These are phyloP conservation scores for Suillus bovinus DNA, from an alignment of 768 basidiomycete species.

Conservation along the genomic window DNA sequence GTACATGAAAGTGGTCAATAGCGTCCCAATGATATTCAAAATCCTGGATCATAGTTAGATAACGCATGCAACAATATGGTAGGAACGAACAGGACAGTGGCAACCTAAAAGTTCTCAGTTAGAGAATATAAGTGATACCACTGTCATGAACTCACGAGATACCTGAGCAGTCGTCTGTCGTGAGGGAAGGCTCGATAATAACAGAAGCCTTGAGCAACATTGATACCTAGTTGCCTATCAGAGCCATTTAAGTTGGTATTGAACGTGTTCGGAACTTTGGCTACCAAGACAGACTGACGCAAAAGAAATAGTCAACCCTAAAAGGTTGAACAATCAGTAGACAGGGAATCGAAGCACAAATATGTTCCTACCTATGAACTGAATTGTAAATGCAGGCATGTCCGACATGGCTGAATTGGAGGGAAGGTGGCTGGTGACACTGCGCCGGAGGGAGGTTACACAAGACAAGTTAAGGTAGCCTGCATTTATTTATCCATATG, in stretches of 20 bases:
- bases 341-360: neutral
- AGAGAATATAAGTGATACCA: neutral
- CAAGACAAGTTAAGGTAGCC: neutral
- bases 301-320: neutral
- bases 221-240: constrained; percentile 6
- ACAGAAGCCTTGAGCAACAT: neutral
- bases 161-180: constrained; percentile 5
- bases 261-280: neutral
- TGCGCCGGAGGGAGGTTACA: neutral
- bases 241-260: neutral
- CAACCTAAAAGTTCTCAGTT: neutral
- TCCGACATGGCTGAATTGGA: neutral
- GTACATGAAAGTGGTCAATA: constrained; percentile 2
- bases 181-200: constrained; percentile 5
- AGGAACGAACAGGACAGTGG: neutral
- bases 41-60: constrained; percentile 1
- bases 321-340: neutral
- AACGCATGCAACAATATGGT: neutral
- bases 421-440: neutral
- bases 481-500: neutral
- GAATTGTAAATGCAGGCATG: neutral
- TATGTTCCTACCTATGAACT: neutral
- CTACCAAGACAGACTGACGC: neutral
- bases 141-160: neutral
- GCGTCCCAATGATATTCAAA: neutral